Base-by-base conservation (phyloP, 176 grass and related monocot species). In the Thinopyrum elongatum region DNA sequence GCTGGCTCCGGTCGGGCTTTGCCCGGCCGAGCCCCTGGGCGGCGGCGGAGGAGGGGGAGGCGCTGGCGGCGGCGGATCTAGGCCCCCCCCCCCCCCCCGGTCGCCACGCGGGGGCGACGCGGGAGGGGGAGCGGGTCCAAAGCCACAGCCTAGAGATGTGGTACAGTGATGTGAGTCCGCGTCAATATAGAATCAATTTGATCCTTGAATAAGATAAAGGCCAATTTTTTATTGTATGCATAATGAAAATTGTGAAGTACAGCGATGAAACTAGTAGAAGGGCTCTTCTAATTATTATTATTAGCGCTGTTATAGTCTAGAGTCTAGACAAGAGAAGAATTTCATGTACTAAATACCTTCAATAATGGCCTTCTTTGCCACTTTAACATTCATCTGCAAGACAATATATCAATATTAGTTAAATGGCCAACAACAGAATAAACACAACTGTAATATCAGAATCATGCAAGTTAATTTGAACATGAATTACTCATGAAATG, bases 361-460 rank as follows among this genome's bases (percentile, higher is more conserved):
- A 77, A 95, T 77, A 60, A 98, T 93, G 26, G 93, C 91, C 73
- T 90, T 98, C 88, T 94, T 98, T 68, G 93, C 86, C 28, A 78
- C 83, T 92, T 98, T 98, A 84, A 95, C 60, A 90, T 95, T 90
- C 93, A 98, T 94, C 93, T 98, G 90, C 41, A 74, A 89, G 57
- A 36, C 6, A 70, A 89, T 76, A 73, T 34, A 22, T n/a, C 4
- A 61, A 83, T 53, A 68, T 84, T 70, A 82, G 76, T 21, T 51
- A 67, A 79, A n/a, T 22, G 23, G 65, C 60, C 67, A 55, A 28
- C 17, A 87, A 30, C 8, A 85, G 16, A 31, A 77, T 1, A 31
- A 62, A 42, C 14, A 29, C 67, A 82, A 30, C 58, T 21, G 3
- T 39, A 83, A 79, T 29, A 78, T 33, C 44, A 67, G 53, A 79